These are phyloP conservation scores for Verticillium albo-atrum DNA, from an alignment of 2,329 filamentous ascomycete genomes.

Conservation along the genomic window DNA sequence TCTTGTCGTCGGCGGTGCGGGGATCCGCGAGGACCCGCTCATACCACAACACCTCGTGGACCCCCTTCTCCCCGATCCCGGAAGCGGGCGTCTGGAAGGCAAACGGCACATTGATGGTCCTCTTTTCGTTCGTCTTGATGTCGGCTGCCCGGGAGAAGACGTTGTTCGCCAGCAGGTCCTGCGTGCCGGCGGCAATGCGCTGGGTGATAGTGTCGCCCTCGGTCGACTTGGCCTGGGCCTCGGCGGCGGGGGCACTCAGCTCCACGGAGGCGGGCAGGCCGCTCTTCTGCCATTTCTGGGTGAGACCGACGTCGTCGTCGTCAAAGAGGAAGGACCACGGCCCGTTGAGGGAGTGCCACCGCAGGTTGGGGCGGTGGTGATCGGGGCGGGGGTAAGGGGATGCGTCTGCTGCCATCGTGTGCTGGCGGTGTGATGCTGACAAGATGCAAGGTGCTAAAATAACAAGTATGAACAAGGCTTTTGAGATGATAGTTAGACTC, in stretches of 20 bases:
- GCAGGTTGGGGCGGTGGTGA: slow-evolving; percentile 50
- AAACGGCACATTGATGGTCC: slow-evolving; percentile 58
- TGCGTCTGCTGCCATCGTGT: neutral
- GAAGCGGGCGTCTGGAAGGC: slow-evolving; percentile 62
- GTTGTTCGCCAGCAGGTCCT: slow-evolving; percentile 42
- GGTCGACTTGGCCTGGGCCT: slow-evolving; percentile 24
- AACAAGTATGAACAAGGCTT: neutral
- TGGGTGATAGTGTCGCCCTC: slow-evolving; percentile 28
- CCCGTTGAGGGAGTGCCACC: slow-evolving; percentile 59
- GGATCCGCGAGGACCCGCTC: slow-evolving; percentile 48
- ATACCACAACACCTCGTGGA: slow-evolving; percentile 67
- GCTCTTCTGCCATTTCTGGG: slow-evolving; percentile 46
- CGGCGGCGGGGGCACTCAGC: slow-evolving; percentile 16
- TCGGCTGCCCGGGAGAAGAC: slow-evolving; percentile 23
- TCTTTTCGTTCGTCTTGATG: slow-evolving; percentile 34
- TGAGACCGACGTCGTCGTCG: slow-evolving; percentile 54
- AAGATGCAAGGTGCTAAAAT: too few species aligned
- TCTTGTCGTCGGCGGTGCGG: slow-evolving; percentile 35
- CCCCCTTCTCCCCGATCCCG: slow-evolving; percentile 55
- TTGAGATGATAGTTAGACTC: neutral
- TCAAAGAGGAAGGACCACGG: slow-evolving; percentile 63
- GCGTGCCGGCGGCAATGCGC: slow-evolving; percentile 43
- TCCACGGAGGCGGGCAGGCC: slow-evolving; percentile 36
- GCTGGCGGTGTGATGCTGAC: neutral
- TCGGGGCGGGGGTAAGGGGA: slow-evolving; percentile 58